These are phyloP conservation scores for Starmera dryadoides DNA, from an alignment of 805 yeast genomes.

Conservation along the genomic window DNA sequence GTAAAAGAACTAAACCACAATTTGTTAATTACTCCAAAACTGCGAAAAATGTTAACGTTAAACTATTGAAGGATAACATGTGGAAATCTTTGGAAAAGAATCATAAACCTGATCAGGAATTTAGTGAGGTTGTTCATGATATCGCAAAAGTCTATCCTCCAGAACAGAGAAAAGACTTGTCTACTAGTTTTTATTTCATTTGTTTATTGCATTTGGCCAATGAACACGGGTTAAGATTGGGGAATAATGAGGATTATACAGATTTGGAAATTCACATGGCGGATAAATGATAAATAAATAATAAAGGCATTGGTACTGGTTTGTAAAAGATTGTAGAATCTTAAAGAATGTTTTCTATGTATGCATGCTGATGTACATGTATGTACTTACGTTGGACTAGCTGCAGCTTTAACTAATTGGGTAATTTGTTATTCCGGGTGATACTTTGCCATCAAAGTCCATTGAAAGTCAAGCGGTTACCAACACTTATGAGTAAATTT, in stretches of 20 bases:
- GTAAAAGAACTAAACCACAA: slow-evolving; percentile 27
- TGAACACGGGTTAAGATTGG: slow-evolving; percentile 59
- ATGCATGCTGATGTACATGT: no score
- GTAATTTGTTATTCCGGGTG: no score
- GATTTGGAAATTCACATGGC: background rate
- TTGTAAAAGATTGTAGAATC: no score
- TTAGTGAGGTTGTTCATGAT: slow-evolving; percentile 37
- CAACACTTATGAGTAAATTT: no score
- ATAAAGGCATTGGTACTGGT: no score
- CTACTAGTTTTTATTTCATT: slow-evolving; percentile 75
- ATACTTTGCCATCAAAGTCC: no score
- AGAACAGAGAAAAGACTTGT: slow-evolving; percentile 51
- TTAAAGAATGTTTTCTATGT: no score
- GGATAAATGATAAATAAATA: background rate
- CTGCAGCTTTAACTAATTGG: no score
- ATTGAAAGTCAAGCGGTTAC: no score
- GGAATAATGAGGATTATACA: slow-evolving; percentile 27
- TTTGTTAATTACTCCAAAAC: slow-evolving; percentile 56
- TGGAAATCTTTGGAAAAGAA: slow-evolving; percentile 48
- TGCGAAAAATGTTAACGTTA: slow-evolving; percentile 77
- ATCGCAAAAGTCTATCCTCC: slow-evolving; percentile 42
- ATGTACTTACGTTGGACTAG: no score
- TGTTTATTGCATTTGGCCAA: slow-evolving; percentile 75
- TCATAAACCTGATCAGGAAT: slow-evolving; percentile 16
- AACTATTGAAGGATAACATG: slow-evolving; percentile 61